phyloP scores from a whole-genome alignment of 805 yeast genomes.

The Lipomyces anomalus region DNA sequence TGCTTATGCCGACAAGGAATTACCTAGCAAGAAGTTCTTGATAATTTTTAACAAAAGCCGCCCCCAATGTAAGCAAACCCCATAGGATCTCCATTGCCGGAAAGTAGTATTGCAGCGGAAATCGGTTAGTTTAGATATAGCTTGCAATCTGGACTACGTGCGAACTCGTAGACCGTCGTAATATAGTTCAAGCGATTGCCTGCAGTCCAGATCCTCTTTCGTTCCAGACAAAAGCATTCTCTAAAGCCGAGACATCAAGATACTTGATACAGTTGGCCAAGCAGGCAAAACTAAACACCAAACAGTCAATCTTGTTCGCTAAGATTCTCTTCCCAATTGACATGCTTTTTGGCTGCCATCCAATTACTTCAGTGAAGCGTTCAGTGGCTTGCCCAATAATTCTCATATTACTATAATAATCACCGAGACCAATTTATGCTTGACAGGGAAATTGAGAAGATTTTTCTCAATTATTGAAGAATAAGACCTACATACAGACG shows the following conservation, averaged over 20 bases:
- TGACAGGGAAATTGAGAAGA: too few relatives aligned
- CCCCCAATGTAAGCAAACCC: conserved; percentile 32
- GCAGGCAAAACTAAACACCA: conserved; percentile 51
- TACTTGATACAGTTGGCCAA: conserved; percentile 64
- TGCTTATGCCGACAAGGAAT: conserved; percentile 40
- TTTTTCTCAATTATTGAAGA: too few relatives aligned
- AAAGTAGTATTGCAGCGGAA: conserved; percentile 39
- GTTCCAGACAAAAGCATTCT: conserved; percentile 42
- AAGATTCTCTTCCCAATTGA: conserved; percentile 44
- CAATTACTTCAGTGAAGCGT: conserved; percentile 9
- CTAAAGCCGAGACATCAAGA: conserved; percentile 52
- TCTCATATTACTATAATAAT: too few relatives aligned
- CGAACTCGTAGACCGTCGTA: conserved; percentile 36
- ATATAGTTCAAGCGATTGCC: conserved; percentile 57
- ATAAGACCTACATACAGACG: too few relatives aligned
- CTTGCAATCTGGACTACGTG: conserved; percentile 39
- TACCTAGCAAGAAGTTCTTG: conserved; percentile 33
- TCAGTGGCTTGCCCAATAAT: too few relatives aligned
- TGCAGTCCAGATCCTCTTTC: conserved; percentile 45
- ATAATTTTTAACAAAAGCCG: conserved; percentile 32
- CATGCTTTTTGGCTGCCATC: conserved; percentile 17
- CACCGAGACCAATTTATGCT: too few relatives aligned
- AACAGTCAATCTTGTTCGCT: conserved; percentile 50
- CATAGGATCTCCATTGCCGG: conserved; percentile 38
- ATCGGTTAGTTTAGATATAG: conserved; percentile 32